Percentiles rank a stretch among this genome's conserved stretches.
Conservation (phyloP, 371 early-diverging fungal species). For the Coemansia sp. region DNA sequence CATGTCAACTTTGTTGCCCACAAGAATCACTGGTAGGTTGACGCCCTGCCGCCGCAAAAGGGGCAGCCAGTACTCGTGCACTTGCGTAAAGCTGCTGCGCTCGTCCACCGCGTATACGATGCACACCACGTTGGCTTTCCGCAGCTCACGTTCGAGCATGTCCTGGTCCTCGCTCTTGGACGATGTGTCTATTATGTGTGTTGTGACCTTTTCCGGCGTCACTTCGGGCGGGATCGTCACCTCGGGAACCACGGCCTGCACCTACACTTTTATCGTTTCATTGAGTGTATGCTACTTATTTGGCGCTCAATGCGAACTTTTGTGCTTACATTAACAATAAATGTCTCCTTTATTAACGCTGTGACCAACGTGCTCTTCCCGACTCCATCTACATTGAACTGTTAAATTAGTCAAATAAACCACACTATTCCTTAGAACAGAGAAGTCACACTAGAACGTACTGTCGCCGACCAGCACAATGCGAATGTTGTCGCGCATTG, state of each 20-base stretch:
- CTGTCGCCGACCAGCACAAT: constrained; percentile 88
- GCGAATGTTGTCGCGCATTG: constrained; percentile 87
- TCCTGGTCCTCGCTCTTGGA: constrained; percentile 79
- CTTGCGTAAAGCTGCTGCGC: constrained; percentile 75
- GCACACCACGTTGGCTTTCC: constrained; percentile 94
- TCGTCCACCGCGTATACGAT: constrained; percentile 91
- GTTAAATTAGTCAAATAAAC: neutral
- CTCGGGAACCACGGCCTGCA: constrained; percentile 94
- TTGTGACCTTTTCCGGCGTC: constrained; percentile 93
- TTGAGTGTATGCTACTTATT: neutral
- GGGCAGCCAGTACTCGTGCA: constrained; percentile 89
- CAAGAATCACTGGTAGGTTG: constrained; percentile 92
- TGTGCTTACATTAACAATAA: constrained; percentile 79
- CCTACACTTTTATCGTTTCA: constrained; percentile 54
- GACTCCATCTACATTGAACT: constrained; percentile 67
- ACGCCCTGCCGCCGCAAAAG: constrained; percentile 84
- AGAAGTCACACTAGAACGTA: constrained; percentile 50
- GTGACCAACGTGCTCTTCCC: constrained; percentile 96
- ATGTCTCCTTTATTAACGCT: constrained; percentile 91
- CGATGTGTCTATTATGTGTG: constrained; percentile 94
- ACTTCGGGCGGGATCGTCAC: constrained; percentile 97
- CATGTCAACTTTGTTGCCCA: constrained; percentile 96
- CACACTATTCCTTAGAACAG: neutral
- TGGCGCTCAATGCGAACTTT: neutral
- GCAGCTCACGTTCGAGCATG: constrained; percentile 83